Evolutionary conservation across 306 rosid genomes (phyloP).

Genomic region (Luffa aegyptiaca): DNA sequence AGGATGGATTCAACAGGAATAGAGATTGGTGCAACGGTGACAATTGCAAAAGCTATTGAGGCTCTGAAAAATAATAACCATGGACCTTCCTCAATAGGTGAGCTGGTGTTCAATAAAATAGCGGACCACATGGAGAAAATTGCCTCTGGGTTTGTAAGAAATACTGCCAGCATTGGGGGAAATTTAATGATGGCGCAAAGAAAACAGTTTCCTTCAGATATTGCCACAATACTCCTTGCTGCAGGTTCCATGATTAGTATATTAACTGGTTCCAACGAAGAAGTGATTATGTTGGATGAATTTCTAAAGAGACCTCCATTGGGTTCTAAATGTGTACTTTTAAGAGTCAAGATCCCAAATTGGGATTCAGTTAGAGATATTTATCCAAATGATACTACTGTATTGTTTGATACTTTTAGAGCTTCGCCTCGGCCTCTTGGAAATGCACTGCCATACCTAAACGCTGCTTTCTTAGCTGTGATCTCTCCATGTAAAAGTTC

Average conservation of each 20-base stretch:
- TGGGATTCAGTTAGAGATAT: slow-evolving; percentile 18
- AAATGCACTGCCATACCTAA: slow-evolving; percentile 58
- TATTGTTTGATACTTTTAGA: slow-evolving; percentile 68
- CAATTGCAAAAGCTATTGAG: slow-evolving; percentile 61
- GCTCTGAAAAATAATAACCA: slow-evolving; percentile 23
- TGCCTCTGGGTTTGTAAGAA: slow-evolving; percentile 56
- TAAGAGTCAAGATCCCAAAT: slow-evolving; percentile 56
- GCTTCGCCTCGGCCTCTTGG: slow-evolving; percentile 86
- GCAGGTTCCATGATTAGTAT: slow-evolving; percentile 51
- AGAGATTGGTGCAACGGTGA: slow-evolving; percentile 60
- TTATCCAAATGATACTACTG: slow-evolving; percentile 22
- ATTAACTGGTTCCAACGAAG: slow-evolving; percentile 33
- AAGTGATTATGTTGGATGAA: slow-evolving; percentile 51
- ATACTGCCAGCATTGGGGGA: slow-evolving; percentile 76
- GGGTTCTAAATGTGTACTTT: slow-evolving; percentile 37
- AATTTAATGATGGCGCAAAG: slow-evolving; percentile 89
- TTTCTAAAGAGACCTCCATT: slow-evolving; percentile 62
- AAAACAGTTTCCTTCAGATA: slow-evolving; percentile 74
- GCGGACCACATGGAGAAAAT: slow-evolving; percentile 68
- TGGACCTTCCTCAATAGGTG: slow-evolving; percentile 20
- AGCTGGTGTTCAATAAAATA: slow-evolving; percentile 33
- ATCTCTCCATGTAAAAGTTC: slow-evolving; percentile 40
- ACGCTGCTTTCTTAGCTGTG: slow-evolving; percentile 71
- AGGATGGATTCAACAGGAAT: slow-evolving; percentile 45
- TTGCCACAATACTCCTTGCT: slow-evolving; percentile 72